Evolutionary conservation across 768 basidiomycete genomes (phyloP), one percentile per base, ranked within the genome.

Genomic region (Russula sp.): DNA sequence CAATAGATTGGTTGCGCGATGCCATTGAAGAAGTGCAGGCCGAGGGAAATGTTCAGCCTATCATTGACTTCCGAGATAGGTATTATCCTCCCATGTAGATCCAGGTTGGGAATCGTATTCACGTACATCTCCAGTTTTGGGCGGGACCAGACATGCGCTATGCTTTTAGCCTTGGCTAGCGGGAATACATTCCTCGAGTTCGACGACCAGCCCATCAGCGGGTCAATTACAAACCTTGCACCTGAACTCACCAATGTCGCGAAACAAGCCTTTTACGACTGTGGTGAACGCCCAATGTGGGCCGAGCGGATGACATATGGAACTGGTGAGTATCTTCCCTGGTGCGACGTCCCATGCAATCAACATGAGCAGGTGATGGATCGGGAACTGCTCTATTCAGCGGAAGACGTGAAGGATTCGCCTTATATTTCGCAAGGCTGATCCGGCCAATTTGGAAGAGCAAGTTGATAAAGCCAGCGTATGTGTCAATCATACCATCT

Each of bases 71-170:
- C 70, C 79, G 87, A 56, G 87, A 92, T 67, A 89, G 84, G 93
- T 42, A 58, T 22, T 58, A 47, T 16, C 43, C 29, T 32, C 57
- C 49, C 49, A 35, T 36, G 1, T 34, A n/a, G 22, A 16, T 50
- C n/a, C 29, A 32, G 46, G 16, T 49, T 58, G 65, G 35, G 68
- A 14, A 22, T 25, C 43, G 46, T 16, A 50, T 54, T 66, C 63
- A 62, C 46, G 32, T 60, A 10, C 57, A 13, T 42, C 29, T 29
- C 18, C 67, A 96, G 94, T 70, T 97, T 90, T 72, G 93, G 94
- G 49, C 83, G 92, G 56, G 90, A 94, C 71, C 90, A 96, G 69
- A 88, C 91, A 3, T 95, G 93, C 68, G 87, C 91, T 6, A 95
- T 97, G 90, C 82, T 93, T 18, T 80, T 96, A 14, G 88, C 86